These are phyloP conservation scores for Xylaria sp. DNA, from an alignment of 2,329 filamentous ascomycete genomes.

Conservation along the genomic window DNA sequence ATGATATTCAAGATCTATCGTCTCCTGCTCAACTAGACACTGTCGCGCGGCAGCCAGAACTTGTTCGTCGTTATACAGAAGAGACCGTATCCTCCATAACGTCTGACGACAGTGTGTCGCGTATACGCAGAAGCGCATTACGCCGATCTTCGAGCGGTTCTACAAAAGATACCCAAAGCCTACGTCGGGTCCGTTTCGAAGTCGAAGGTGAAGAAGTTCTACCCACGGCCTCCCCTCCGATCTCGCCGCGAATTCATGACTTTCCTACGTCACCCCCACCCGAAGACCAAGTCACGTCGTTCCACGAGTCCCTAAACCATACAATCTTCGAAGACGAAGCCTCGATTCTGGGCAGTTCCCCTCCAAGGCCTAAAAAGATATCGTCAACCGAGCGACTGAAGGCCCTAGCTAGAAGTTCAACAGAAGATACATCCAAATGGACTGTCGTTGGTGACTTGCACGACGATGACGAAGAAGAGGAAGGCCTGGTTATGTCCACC, in stretches of 20 bases:
- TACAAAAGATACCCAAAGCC: slow-evolving; percentile 60
- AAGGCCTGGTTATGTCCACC: slow-evolving; percentile 47
- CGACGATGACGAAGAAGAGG: slow-evolving; percentile 50
- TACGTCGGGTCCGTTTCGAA: slow-evolving; percentile 72
- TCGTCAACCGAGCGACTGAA: slow-evolving; percentile 67
- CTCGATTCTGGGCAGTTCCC: slow-evolving; percentile 49
- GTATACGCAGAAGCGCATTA: slow-evolving; percentile 64
- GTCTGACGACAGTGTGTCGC: slow-evolving; percentile 65
- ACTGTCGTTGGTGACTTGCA: slow-evolving; percentile 56
- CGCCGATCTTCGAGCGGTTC: slow-evolving; percentile 66
- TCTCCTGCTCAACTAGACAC: slow-evolving; percentile 36
- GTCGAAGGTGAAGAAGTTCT: slow-evolving; percentile 70
- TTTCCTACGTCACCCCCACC: slow-evolving; percentile 47
- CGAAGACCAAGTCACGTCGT: slow-evolving; percentile 30
- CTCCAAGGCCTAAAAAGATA: slow-evolving; percentile 62
- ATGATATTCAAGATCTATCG: slow-evolving; percentile 40
- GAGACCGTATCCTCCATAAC: slow-evolving; percentile 62
- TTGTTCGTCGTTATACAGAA: slow-evolving; percentile 57
- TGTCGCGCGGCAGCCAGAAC: slow-evolving; percentile 49
- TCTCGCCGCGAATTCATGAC: slow-evolving; percentile 44
- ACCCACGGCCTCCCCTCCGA: slow-evolving; percentile 66
- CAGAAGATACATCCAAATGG: slow-evolving; percentile 65
- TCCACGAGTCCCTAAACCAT: slow-evolving; percentile 42
- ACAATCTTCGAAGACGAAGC: slow-evolving; percentile 52
- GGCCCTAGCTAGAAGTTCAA: slow-evolving; percentile 61